These are phyloP conservation scores for Xylaria acuta DNA, from an alignment of 495 filamentous ascomycete species.

Conservation along the genomic window DNA sequence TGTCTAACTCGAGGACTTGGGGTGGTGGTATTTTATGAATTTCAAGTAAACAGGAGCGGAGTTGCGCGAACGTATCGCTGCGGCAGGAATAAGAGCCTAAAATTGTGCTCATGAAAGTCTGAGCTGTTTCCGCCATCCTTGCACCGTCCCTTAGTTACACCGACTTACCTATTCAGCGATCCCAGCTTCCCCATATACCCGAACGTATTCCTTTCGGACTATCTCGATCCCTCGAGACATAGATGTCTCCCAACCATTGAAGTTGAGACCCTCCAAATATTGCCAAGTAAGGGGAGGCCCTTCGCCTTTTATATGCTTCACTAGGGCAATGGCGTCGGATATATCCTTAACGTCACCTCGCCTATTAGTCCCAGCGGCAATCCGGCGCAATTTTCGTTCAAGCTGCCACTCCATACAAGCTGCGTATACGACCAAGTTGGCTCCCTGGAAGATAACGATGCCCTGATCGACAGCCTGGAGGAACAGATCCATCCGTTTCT, in stretches of 20 bases:
- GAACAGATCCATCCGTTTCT: conserved; percentile 21
- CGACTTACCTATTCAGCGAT: background rate
- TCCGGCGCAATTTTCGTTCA: conserved; percentile 22
- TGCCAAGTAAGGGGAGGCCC: conserved; percentile 16
- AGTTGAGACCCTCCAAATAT: conserved; percentile 13
- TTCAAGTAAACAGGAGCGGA: background rate
- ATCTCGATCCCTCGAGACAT: conserved; percentile 14
- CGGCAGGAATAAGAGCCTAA: background rate
- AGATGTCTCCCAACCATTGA: conserved; percentile 20
- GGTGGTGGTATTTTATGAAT: background rate
- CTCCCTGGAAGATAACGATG: conserved; percentile 18
- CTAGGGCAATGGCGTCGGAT: conserved; percentile 18
- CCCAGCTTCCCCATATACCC: conserved; percentile 12
- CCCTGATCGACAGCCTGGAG: conserved; percentile 22
- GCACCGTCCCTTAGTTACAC: background rate
- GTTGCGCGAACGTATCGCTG: background rate
- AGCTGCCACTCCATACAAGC: conserved; percentile 22
- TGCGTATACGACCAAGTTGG: conserved; percentile 18
- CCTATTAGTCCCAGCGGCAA: background rate
- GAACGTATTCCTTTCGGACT: conserved; percentile 14
- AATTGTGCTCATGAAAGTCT: background rate
- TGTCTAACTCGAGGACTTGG: background rate
- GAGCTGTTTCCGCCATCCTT: background rate
- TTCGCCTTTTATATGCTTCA: conserved; percentile 15
- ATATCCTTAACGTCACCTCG: conserved; percentile 10